Percentiles rank a stretch among this genome's conserved stretches.
These are phyloP conservation scores for Microsporum canis DNA, from an alignment of 2,329 filamentous ascomycete genomes.

Conservation along the genomic window DNA sequence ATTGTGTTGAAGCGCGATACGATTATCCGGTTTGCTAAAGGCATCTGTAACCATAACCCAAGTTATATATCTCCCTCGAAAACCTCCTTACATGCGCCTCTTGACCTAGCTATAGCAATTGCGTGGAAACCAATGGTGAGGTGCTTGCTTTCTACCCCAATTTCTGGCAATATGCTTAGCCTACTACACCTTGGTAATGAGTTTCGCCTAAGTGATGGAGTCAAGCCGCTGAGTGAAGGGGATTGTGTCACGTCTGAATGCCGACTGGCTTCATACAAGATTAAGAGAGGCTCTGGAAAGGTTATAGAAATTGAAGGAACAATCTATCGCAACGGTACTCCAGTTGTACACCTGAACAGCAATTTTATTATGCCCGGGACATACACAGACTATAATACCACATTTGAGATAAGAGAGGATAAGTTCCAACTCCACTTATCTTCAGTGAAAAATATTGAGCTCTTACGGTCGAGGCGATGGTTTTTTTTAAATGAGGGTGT, in stretches of 20 bases:
- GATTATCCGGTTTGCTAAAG: constrained; percentile 38
- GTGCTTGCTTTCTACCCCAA: constrained; percentile 93
- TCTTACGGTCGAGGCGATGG: constrained; percentile 95
- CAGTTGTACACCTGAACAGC: constrained; percentile 96
- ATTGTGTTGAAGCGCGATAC: not conserved
- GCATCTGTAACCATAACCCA: not conserved
- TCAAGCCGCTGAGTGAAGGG: not conserved
- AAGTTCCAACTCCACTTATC: constrained; percentile 93
- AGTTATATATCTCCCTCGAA: not conserved
- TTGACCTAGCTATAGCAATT: constrained; percentile 96
- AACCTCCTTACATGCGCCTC: constrained; percentile 57
- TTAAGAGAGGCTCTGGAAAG: constrained; percentile 40
- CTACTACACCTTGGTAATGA: constrained; percentile 93
- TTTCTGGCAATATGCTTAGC: constrained; percentile 92
- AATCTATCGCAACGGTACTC: constrained; percentile 67
- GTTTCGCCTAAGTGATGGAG: constrained; percentile 44
- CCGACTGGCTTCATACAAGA: not conserved
- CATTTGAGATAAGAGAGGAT: constrained; percentile 82
- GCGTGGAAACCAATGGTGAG: constrained; percentile 99
- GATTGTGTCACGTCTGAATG: not conserved
- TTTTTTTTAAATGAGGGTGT: constrained; percentile 37
- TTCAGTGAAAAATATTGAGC: constrained; percentile 81
- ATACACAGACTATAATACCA: constrained; percentile 93
- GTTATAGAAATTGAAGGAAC: constrained; percentile 99
- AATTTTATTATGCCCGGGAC: constrained; percentile 92